Evolutionary conservation across 768 basidiomycete genomes (phyloP), one percentile per base, ranked within the genome.

Genomic region (Termitomyces sp.): DNA sequence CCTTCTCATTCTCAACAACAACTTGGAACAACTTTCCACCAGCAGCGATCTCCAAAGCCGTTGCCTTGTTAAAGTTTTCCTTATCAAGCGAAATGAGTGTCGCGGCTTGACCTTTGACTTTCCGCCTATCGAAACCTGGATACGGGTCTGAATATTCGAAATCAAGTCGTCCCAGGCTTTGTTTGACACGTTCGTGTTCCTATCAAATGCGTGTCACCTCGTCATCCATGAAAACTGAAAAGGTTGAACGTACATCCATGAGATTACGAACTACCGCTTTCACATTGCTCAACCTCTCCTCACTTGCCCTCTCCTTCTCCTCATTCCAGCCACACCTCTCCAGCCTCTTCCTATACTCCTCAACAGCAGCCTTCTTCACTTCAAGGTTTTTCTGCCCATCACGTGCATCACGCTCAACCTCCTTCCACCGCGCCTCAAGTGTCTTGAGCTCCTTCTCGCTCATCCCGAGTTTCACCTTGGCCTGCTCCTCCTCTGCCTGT

Each of bases 21-120:
- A 98, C 92, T 60, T 98, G 93, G 72, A 89, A 97, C 9, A 99
- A 76, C 61, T 88, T 89, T 0, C 83, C 86, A 0, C 94, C 94
- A 0, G 94, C 95, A 17, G 91, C 85, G 59, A 98, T 87, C 70
- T 99, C 97, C 4, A 98, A 79, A 2, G 97, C 97, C 0, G 91
- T 94, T 1, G 94, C 83, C 56, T 89, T 89, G 65, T 86, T 74
- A 66, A 84, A 85, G 68, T 96, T 83, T 42, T 80, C 75, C 16
- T 79, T 72, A 35, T 84, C 78, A 1, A 99, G 80, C 0, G 82
- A 77, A 62, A 98, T 84, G n/a, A 98, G 78, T n/a, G 84, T 84
- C 0, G 91, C 96, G 16, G 97, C 90, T 14, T 92, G 80, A 28
- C 97, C 97, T 67, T 94, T 95, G 65, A 98, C 97, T 63, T 88